Conservation (phyloP, 2,329 filamentous ascomycete species). For the Zopfia rhizophila region DNA sequence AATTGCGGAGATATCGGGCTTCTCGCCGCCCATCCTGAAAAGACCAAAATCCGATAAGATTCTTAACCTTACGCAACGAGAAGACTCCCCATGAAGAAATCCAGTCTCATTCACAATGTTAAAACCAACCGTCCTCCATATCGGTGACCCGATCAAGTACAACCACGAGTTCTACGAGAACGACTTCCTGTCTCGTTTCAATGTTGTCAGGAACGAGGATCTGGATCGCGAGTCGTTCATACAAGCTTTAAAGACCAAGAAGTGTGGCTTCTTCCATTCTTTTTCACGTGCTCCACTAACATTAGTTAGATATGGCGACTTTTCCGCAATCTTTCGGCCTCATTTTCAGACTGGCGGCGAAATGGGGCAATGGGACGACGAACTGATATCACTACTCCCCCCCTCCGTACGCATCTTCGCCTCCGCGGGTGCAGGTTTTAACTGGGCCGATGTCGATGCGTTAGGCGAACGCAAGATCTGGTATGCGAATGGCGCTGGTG, state of each 20-base stretch:
- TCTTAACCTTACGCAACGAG: no score
- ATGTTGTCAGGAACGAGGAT: conserved; percentile 53
- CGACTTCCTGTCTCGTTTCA: conserved; percentile 53
- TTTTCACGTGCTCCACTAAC: not conserved
- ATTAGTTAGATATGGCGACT: conserved; percentile 18
- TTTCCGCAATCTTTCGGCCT: conserved; percentile 26
- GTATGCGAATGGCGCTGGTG: conserved; percentile 58
- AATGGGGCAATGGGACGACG: conserved; percentile 28
- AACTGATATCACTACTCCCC: conserved; percentile 21
- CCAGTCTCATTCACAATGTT: conserved; percentile 8
- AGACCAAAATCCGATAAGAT: no score
- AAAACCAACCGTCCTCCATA: conserved; percentile 54
- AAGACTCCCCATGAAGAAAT: no score
- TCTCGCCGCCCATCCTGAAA: no score
- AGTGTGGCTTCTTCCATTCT: not conserved
- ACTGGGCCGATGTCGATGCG: conserved; percentile 27
- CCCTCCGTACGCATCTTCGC: conserved; percentile 21
- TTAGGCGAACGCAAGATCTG: conserved; percentile 17
- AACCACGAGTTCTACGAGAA: conserved; percentile 56
- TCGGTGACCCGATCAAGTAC: conserved; percentile 61
- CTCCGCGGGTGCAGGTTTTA: conserved; percentile 23
- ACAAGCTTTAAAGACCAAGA: conserved; percentile 17
- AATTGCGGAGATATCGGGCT: no score
- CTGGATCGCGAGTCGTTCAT: conserved; percentile 43
- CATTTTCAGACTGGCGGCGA: conserved; percentile 26